Evolutionary conservation across 2,329 filamentous ascomycete species (phyloP), one percentile per base, ranked within the genome.

Genomic region (Dactylonectria estremocensis): DNA sequence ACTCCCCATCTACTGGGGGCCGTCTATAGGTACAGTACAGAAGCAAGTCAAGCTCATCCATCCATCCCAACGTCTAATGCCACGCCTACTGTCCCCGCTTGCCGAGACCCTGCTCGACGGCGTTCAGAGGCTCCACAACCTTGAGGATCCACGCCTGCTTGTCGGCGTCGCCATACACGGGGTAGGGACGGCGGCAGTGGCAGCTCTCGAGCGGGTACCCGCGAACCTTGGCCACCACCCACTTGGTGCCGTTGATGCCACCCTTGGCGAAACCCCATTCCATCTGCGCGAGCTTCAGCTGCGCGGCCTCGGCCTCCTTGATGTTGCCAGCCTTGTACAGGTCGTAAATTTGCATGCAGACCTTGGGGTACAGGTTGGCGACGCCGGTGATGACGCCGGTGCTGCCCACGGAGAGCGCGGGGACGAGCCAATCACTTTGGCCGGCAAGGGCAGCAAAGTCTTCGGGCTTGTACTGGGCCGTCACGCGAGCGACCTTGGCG

Each of bases 341-440:
- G 62, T 87, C 79, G 76, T 82, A 88, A 33, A 87, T 82, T 48
- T 82, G 78, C 55, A 88, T 78, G 73, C 84, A 88, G n/a, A 86
- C 85, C 79, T 85, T 86, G 14, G 89, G 89, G 69, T 87, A 90
- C 11, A 91, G 78, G 74, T 92, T 92, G 33, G 85, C 90, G 64
- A 91, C 87, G 9, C 89, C 90, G 1, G 89, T 89, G 68, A 92
- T 89, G 66, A 86, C 88, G 10, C 90, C 90, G 2, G 85, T 85
- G 20, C 86, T 87, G 11, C 90, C 89, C 9, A 87, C 86, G 2
- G 85, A 83, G 61, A 92, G 76, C 0, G 88, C 89, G 3, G 88
- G 89, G 43, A 91, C 82, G 24, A 94, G 80, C 81, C 93, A 95
- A 75, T 95, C 92, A 6, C 89, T 90, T 82, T 94, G 92, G 0